These are phyloP conservation scores for Aspergillus alliaceus DNA, from an alignment of 2,329 filamentous ascomycete genomes.

Conservation along the genomic window DNA sequence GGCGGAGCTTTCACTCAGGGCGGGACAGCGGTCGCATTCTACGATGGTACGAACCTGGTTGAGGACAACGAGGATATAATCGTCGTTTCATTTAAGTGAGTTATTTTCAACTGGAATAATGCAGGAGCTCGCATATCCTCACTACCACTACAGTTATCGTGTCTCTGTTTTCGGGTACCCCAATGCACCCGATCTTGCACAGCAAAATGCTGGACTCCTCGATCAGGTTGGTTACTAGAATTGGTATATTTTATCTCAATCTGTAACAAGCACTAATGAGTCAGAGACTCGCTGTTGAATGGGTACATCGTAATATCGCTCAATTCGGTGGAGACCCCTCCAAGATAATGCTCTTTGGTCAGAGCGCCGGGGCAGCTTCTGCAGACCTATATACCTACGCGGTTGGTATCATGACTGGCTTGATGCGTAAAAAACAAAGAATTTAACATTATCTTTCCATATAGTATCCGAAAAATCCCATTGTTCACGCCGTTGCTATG, in stretches of 20 bases:
- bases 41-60: constrained; percentile 17
- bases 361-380: not conserved
- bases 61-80: constrained; percentile 15
- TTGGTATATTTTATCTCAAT: too few species aligned
- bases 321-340: constrained; percentile 4
- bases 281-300: constrained; percentile 1
- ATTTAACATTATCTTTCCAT: not conserved
- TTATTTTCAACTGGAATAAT: fast-evolving
- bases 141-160: constrained; percentile 11
- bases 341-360: not conserved
- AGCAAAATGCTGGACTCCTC: constrained; percentile 18
- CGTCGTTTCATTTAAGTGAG: constrained; percentile 20
- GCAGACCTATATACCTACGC: not conserved
- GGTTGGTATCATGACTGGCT: not conserved
- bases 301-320: not conserved
- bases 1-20: constrained; percentile 16
- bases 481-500: not conserved
- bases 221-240: constrained; percentile 12
- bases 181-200: constrained; percentile 13
- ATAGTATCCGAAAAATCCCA: not conserved
- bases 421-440: fast-evolving
- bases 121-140: not conserved
- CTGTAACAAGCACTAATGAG: not conserved
- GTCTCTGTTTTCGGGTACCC: constrained; percentile 21
- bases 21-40: constrained; percentile 8